Percentiles rank a stretch among this genome's conserved stretches.
Conservation (phyloP, 2,329 filamentous ascomycete species). For the Pseudocercospora musae region DNA sequence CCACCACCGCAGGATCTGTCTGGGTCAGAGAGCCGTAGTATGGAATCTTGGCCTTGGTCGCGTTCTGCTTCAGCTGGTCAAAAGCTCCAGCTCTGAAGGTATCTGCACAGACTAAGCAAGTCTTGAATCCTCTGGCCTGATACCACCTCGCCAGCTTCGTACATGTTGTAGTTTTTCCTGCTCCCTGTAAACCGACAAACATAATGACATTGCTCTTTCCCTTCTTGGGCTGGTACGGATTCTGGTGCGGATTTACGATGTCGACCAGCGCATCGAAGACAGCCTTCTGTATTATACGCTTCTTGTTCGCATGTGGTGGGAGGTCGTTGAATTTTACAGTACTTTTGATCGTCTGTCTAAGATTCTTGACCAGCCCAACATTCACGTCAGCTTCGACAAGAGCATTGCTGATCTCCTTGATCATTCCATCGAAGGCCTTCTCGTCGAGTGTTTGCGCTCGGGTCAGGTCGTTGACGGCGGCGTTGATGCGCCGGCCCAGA, state of each 20-base stretch:
- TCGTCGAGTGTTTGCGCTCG: slow-evolving; percentile 91
- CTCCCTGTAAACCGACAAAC: slow-evolving; percentile 97
- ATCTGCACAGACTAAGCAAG: slow-evolving; percentile 93
- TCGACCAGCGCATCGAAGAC: slow-evolving; percentile 96
- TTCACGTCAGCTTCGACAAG: slow-evolving; percentile 97
- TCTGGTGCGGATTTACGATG: slow-evolving; percentile 91
- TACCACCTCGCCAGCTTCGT: slow-evolving; percentile 96
- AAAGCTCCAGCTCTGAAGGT: slow-evolving; percentile 98
- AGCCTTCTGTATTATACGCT: slow-evolving; percentile 93
- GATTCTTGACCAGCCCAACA: slow-evolving; percentile 82
- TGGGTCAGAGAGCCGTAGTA: slow-evolving; percentile 97
- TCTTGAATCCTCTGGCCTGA: slow-evolving; percentile 85
- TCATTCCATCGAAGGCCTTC: slow-evolving; percentile 97
- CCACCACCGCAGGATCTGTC: slow-evolving; percentile 90
- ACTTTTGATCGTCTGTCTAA: slow-evolving; percentile 88
- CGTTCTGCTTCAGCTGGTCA: slow-evolving; percentile 97
- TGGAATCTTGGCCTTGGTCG: slow-evolving; percentile 96
- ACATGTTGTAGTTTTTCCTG: slow-evolving; percentile 96
- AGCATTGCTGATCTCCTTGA: slow-evolving; percentile 96
- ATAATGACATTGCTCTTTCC: slow-evolving; percentile 96
- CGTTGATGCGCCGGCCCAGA: slow-evolving; percentile 95
- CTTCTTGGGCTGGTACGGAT: slow-evolving; percentile 96
- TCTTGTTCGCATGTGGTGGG: slow-evolving; percentile 91
- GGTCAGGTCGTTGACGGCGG: slow-evolving; percentile 90
- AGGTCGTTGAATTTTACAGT: slow-evolving; percentile 94